Evolutionary conservation across 1,139 yeast genomes (phyloP).

Genomic region (Kodamaea sp.): DNA sequence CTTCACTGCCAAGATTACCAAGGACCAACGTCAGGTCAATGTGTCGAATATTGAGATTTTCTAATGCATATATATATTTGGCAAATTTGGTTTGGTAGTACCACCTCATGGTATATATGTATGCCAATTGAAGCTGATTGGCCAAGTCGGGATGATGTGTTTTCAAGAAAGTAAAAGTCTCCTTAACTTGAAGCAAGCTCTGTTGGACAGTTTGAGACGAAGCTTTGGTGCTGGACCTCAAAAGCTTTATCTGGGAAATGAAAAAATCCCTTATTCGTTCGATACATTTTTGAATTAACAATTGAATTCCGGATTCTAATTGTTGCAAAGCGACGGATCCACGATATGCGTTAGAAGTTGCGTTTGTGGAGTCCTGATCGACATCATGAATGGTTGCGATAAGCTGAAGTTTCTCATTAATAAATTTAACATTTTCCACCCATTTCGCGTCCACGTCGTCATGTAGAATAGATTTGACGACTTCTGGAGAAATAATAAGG

Average conservation of each 20-base stretch:
- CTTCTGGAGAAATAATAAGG: constrained; percentile 70
- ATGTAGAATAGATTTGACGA: constrained; percentile 49
- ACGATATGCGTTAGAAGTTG: constrained; percentile 18
- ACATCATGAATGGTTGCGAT: constrained; percentile 29
- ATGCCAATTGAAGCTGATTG: constrained; percentile 75
- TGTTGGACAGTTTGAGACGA: constrained; percentile 79
- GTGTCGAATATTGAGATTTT: constrained; percentile 54
- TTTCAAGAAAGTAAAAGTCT: constrained; percentile 58
- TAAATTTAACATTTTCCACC: constrained; percentile 60
- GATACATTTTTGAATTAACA: constrained; percentile 52
- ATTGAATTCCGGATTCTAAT: constrained; percentile 38
- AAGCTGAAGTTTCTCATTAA: constrained; percentile 57
- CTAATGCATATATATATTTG: constrained; percentile 75
- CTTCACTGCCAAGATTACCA: constrained; percentile 40
- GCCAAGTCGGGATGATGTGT: constrained; percentile 65
- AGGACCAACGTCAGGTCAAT: constrained; percentile 56
- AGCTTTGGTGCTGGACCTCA: constrained; percentile 47
- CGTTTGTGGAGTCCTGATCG: constrained; percentile 1
- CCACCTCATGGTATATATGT: constrained; percentile 89
- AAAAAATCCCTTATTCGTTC: constrained; percentile 77
- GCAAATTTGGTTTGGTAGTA: constrained; percentile 80
- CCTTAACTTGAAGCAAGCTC: constrained; percentile 59
- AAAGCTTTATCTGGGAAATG: constrained; percentile 59
- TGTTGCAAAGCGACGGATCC: constrained; percentile 39
- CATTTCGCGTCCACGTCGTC: constrained; percentile 53